Percentiles rank a stretch among this genome's conserved stretches.
phyloP scores from a whole-genome alignment of 129 eudicot genomes.

The Logfia minima region DNA sequence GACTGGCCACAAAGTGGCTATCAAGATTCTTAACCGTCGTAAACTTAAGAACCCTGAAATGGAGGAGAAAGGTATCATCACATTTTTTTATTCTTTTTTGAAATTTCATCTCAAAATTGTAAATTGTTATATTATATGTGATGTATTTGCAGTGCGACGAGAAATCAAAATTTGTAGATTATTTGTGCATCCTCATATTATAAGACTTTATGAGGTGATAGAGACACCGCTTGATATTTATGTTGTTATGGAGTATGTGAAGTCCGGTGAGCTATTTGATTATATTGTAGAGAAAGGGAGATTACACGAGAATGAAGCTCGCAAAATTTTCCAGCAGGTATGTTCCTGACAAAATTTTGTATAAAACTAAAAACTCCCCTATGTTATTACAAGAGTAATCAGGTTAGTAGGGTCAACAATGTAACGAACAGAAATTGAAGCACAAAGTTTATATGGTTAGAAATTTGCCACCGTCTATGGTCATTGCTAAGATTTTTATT shows the following conservation, averaged over 20 bases:
- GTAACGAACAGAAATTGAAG: neutral
- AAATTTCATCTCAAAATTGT: neutral
- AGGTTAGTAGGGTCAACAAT: neutral
- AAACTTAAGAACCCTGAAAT: conserved; percentile 56
- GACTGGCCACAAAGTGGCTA: conserved; percentile 72
- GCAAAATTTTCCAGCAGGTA: conserved; percentile 84
- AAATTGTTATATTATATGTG: neutral
- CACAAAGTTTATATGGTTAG: neutral
- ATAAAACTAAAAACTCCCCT: neutral
- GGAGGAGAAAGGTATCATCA: conserved; percentile 63
- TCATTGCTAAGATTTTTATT: conserved; percentile 1
- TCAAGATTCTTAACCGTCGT: conserved; percentile 71
- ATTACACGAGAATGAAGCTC: conserved; percentile 81
- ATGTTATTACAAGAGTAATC: neutral
- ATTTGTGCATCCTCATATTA: conserved; percentile 85
- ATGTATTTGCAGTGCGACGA: conserved; percentile 58
- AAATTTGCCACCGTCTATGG: neutral
- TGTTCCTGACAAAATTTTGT: neutral
- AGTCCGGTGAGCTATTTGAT: conserved; percentile 85
- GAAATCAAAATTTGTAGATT: conserved; percentile 77
- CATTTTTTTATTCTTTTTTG: neutral
- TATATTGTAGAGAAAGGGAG: conserved; percentile 91
- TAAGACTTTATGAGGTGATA: conserved; percentile 88
- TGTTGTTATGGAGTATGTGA: conserved; percentile 87
- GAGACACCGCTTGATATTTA: conserved; percentile 85